Conservation (phyloP, 768 basidiomycete genomes). For the Tubosaeta sp. region DNA sequence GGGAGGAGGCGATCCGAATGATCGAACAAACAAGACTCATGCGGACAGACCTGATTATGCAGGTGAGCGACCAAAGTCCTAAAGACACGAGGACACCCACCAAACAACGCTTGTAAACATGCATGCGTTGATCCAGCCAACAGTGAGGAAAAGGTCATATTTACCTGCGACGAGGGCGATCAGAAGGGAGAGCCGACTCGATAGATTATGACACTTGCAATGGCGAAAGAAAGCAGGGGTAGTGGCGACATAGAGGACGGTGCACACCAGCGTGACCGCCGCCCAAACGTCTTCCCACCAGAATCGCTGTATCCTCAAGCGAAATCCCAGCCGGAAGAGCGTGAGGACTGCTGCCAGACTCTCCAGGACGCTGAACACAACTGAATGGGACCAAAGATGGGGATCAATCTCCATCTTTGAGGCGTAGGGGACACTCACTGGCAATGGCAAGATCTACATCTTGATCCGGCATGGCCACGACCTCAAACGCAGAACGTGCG, state of each 20-base stretch:
- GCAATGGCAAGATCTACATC: background rate
- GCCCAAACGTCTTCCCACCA: slow-evolving; percentile 27
- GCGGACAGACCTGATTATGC: slow-evolving; percentile 14
- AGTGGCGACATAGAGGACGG: background rate
- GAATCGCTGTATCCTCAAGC: slow-evolving; percentile 14
- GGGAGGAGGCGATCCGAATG: slow-evolving; percentile 3
- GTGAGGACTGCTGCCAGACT: slow-evolving; percentile 8
- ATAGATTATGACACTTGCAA: background rate
- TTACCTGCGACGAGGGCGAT: slow-evolving; percentile 1
- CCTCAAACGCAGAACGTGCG: background rate
- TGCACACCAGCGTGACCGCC: slow-evolving; percentile 5
- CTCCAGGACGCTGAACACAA: slow-evolving; percentile 2
- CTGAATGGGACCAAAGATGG: background rate
- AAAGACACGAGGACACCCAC: slow-evolving; percentile 1
- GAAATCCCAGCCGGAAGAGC: slow-evolving; percentile 12
- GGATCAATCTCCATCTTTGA: background rate
- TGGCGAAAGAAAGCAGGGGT: background rate
- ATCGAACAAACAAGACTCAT: slow-evolving; percentile 15
- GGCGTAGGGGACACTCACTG: background rate
- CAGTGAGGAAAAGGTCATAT: background rate
- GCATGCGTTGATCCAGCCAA: slow-evolving; percentile 1
- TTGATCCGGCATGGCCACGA: background rate
- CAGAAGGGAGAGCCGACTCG: background rate
- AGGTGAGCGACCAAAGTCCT: background rate
- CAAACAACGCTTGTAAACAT: slow-evolving; percentile 11